A percentile compares a stretch with the other conserved stretches of the same genome.
These are phyloP conservation scores for Coemansia aciculifera DNA, from an alignment of 192 early-diverging fungal species.

Conservation along the genomic window DNA sequence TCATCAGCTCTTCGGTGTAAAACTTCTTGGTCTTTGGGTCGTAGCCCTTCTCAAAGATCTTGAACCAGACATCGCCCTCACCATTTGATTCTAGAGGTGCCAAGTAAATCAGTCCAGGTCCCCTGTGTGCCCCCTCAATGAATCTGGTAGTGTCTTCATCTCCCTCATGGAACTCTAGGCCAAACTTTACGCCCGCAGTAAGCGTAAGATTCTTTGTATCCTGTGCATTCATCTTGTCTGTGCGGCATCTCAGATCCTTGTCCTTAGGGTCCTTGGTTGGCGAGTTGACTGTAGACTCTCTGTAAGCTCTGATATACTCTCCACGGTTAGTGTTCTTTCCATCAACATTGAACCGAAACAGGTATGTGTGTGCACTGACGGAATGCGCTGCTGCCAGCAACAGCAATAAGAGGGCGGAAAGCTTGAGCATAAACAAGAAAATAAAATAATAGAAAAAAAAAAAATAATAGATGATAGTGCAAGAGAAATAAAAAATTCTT, in stretches of 20 bases:
- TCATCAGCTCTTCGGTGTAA: slow-evolving; percentile 15
- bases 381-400: background rate
- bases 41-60: slow-evolving; percentile 20
- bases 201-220: background rate
- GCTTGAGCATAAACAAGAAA: background rate
- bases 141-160: background rate
- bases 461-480: background rate
- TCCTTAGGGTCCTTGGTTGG: background rate
- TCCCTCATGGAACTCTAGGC: slow-evolving; percentile 7
- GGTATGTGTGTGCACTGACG: background rate
- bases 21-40: slow-evolving; percentile 7
- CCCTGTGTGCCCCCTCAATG: slow-evolving; percentile 16
- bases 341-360: background rate
- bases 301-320: background rate
- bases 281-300: slow-evolving; percentile 2
- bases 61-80: slow-evolving; percentile 21
- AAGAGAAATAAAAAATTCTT: background rate
- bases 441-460: background rate
- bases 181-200: background rate
- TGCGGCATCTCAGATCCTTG: background rate
- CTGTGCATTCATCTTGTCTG: slow-evolving; percentile 1
- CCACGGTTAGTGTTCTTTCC: background rate
- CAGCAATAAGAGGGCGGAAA: background rate
- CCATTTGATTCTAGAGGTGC: slow-evolving; percentile 10
- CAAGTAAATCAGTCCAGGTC: slow-evolving; percentile 24